Percentiles rank a stretch among this genome's conserved stretches.
phyloP scores from a whole-genome alignment of 805 yeast species.

The Pichia pseudocactophila region DNA sequence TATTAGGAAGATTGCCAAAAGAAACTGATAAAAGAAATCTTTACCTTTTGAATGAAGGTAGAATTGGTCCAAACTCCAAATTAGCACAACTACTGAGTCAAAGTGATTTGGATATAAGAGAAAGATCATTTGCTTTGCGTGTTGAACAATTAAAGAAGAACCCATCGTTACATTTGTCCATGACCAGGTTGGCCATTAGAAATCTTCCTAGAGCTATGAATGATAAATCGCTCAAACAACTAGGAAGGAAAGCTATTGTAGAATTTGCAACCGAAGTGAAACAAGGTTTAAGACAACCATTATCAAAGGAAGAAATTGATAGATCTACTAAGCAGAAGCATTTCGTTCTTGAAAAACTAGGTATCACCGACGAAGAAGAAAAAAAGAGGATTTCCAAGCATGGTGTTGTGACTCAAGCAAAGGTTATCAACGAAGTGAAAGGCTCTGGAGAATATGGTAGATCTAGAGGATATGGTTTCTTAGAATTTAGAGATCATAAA shows the following conservation, averaged over 20 bases:
- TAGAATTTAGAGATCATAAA: conserved; percentile 88
- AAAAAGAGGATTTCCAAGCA: conserved; percentile 59
- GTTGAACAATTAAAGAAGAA: conserved; percentile 85
- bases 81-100: conserved; percentile 60
- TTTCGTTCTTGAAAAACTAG: conserved; percentile 25
- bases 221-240: conserved; percentile 77
- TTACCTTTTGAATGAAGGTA: conserved; percentile 87
- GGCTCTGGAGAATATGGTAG: conserved; percentile 83
- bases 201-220: conserved; percentile 90
- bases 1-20: conserved; percentile 70
- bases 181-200: conserved; percentile 90
- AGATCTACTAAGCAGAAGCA: conserved; percentile 67
- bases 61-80: conserved; percentile 73
- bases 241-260: conserved; percentile 91
- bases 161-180: conserved; percentile 84
- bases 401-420: conserved; percentile 91
- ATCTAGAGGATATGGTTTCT: conserved; percentile 93
- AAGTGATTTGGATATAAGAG: conserved; percentile 79
- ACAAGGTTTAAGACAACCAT: conserved; percentile 64
- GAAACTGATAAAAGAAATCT: conserved; percentile 79
- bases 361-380: conserved; percentile 31
- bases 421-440: conserved; percentile 86
- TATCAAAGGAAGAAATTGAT: conserved; percentile 78
- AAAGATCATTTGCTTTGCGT: conserved; percentile 76
- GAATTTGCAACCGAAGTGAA: conserved; percentile 87